Conservation (phyloP, 2,329 filamentous ascomycete genomes). For the Talaromyces pinophilus region DNA sequence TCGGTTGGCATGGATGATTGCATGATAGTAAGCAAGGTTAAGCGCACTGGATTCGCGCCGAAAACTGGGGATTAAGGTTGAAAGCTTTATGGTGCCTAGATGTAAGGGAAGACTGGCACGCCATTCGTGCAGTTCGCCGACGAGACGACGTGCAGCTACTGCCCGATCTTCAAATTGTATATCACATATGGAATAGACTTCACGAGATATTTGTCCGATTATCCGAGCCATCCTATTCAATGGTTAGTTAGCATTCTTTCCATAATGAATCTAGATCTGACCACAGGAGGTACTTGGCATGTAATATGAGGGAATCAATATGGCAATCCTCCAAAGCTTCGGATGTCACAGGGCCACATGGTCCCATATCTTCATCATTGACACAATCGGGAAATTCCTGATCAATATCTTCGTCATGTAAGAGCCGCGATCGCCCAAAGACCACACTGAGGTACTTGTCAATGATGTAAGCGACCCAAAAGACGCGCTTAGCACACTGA, state of each 20-base stretch:
- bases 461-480: constrained; percentile 60
- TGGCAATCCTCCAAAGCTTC: background rate
- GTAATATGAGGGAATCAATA: constrained; percentile 5
- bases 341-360: background rate
- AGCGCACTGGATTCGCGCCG: constrained; percentile 45
- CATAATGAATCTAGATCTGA: too few relatives aligned
- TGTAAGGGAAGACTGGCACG: background rate
- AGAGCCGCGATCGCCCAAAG: constrained; percentile 57
- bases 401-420: constrained; percentile 62
- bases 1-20: constrained; percentile 37
- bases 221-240: background rate
- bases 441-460: constrained; percentile 61
- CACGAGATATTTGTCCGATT: constrained; percentile 12
- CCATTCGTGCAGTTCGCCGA: background rate
- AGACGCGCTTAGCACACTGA: constrained; percentile 55
- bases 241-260: too few relatives aligned
- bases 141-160: background rate
- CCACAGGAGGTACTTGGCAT: background rate
- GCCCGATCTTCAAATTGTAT: background rate
- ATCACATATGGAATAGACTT: background rate
- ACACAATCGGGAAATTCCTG: constrained; percentile 39
- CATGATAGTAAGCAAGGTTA: constrained; percentile 39
- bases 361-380: constrained; percentile 28
- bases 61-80: constrained; percentile 43
- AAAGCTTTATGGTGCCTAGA: background rate